Evolutionary conservation across 2,329 filamentous ascomycete genomes (phyloP), one percentile per base, ranked within the genome.

Genomic region (Phialophora expanda): DNA sequence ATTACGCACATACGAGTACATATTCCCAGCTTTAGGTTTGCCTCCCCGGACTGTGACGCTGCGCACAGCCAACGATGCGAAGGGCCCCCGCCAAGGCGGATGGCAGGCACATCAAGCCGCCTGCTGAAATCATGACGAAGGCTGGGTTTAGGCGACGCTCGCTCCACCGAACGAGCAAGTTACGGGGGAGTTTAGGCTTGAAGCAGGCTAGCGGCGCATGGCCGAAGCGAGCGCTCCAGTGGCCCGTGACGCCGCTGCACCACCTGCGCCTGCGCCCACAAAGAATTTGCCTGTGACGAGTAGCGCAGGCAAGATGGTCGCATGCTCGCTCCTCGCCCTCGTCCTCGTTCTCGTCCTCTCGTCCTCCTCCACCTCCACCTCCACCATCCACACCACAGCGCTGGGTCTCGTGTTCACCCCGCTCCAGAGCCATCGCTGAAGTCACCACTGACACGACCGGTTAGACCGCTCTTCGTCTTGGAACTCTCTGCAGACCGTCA

Each of bases 21-120:
- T n/a, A n/a, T n/a, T n/a, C n/a, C n/a, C n/a, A 44, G 38, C 38
- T 44, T 7, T 44, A 44, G 38, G 2, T 44, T 44, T 8, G 38
- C 38, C 17, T 44, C 38, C 1, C 38, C 17, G 17, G 7, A n/a
- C 38, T n/a, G 38, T 44, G 38, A 44, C 38, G 17, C 14, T 44
- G 14, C 38, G 17, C 17, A n/a, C 6, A 44, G 38, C 38, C 38
- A 44, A 44, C 38, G 38, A 44, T 44, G 38, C 38, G 17, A 17
- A 44, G 38, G 38, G 5, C 7, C 17, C 2, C 38, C 6, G 56
- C 56, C 56, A 59, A 59, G 44, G 56, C 41, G 44, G 56, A 59
- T 24, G 41, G 44, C 41, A 44, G 24, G 28, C 41, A 58, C 24
- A 14, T 48, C 41, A 58, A 58, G 24, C 56, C 56, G 32, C 20